Evolutionary conservation across 495 filamentous ascomycete species (phyloP).

Genomic region (Chaetomium cochliodes): DNA sequence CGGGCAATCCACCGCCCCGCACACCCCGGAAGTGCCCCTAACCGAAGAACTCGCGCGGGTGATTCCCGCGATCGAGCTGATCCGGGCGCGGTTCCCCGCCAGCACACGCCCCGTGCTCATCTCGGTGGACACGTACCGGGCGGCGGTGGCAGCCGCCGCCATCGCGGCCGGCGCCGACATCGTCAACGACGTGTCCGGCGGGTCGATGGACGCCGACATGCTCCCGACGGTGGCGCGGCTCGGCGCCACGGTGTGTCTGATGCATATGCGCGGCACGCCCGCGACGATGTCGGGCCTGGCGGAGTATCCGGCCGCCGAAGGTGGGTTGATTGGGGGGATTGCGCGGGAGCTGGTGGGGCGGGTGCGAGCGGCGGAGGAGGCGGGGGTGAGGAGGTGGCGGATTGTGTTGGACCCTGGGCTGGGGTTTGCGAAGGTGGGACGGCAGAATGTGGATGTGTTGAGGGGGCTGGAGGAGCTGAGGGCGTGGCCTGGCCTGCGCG

Average conservation of each 20-base stretch:
- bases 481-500: constrained; percentile 59
- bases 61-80: constrained; percentile 69
- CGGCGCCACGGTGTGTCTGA: constrained; percentile 80
- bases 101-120: constrained; percentile 62
- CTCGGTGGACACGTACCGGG: constrained; percentile 89
- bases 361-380: constrained; percentile 72
- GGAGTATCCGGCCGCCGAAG: constrained; percentile 59
- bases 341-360: constrained; percentile 66
- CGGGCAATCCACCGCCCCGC: constrained; percentile 86
- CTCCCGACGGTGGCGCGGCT: constrained; percentile 73
- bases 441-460: constrained; percentile 79
- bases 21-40: constrained; percentile 60
- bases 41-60: constrained; percentile 77
- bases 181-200: constrained; percentile 91
- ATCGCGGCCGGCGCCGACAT: constrained; percentile 84
- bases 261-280: constrained; percentile 94
- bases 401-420: constrained; percentile 93
- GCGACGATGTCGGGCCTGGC: constrained; percentile 72
- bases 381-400: constrained; percentile 86
- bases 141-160: constrained; percentile 76
- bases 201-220: constrained; percentile 77
- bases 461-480: constrained; percentile 63
- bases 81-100: constrained; percentile 59
- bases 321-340: constrained; percentile 69
- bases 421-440: constrained; percentile 82